phyloP scores from a whole-genome alignment of 371 early-diverging fungal species.

The Chytridiales sp. region DNA sequence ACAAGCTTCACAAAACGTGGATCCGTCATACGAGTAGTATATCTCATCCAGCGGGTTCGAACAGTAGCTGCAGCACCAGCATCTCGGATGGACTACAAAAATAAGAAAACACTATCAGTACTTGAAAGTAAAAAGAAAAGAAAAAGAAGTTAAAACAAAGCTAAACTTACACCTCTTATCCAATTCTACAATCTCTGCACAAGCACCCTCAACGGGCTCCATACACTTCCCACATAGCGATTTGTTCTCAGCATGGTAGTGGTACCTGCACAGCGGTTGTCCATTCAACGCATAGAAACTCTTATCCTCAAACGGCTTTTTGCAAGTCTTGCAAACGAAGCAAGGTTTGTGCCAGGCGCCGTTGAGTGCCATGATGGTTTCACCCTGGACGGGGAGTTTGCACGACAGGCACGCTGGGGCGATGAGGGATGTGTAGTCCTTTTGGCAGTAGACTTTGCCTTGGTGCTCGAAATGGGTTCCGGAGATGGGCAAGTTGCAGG shows the following conservation, averaged over 20 bases:
- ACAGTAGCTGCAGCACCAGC: conserved; percentile 71
- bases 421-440: conserved; percentile 66
- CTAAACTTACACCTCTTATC: background rate
- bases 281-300: conserved; percentile 82
- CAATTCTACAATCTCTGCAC: conserved; percentile 75
- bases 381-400: conserved; percentile 64
- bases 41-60: conserved; percentile 66
- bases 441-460: conserved; percentile 75
- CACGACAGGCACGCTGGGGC: conserved; percentile 73
- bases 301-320: conserved; percentile 78
- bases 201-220: conserved; percentile 75
- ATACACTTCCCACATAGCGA: conserved; percentile 76
- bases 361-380: conserved; percentile 76
- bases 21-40: conserved; percentile 76
- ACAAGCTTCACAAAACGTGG: conserved; percentile 77
- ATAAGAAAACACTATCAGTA: background rate
- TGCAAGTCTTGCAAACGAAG: conserved; percentile 77
- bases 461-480: no score
- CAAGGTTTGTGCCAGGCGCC: conserved; percentile 77
- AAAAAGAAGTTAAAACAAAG: conserved; percentile 6
- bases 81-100: conserved; percentile 49
- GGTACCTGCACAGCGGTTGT: conserved; percentile 77
- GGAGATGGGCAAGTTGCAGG: no score
- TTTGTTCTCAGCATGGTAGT: conserved; percentile 79
- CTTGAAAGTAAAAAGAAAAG: conserved; percentile 3